These are phyloP conservation scores for Monosporascus sp. DNA, from an alignment of 2,329 filamentous ascomycete species.

Conservation along the genomic window DNA sequence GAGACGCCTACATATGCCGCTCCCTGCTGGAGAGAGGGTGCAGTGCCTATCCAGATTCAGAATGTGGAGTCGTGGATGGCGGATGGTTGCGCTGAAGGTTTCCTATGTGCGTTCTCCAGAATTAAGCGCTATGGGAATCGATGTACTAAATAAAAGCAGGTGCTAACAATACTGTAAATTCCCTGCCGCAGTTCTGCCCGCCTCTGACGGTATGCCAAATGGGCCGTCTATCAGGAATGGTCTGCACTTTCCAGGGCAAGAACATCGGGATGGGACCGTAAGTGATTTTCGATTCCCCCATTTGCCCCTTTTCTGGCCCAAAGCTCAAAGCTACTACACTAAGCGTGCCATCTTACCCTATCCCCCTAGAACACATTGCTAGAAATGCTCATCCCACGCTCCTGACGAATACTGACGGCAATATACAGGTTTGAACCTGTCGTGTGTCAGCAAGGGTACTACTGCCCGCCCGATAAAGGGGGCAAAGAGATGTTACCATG, in stretches of 20 bases:
- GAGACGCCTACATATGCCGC: constrained; percentile 30
- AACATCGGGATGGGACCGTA: constrained; percentile 36
- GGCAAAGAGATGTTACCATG: constrained; percentile 37
- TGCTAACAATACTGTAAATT: constrained; percentile 40
- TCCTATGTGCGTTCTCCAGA: constrained; percentile 31
- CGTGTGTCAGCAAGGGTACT: constrained; percentile 42
- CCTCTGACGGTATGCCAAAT: constrained; percentile 32
- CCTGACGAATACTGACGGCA: not conserved
- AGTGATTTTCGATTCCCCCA: not conserved
- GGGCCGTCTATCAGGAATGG: constrained; percentile 27
- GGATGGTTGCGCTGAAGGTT: constrained; percentile 34
- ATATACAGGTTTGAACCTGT: constrained; percentile 39
- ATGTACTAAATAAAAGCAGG: constrained; percentile 22
- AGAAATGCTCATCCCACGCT: too few species aligned
- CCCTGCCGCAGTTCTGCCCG: constrained; percentile 39
- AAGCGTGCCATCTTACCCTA: too few species aligned
- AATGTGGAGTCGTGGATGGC: constrained; percentile 28
- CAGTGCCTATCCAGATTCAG: constrained; percentile 36
- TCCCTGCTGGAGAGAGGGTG: constrained; percentile 34
- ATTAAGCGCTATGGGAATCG: not conserved
- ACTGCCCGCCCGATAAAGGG: constrained; percentile 35
- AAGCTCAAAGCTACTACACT: too few species aligned
- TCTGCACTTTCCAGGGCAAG: constrained; percentile 25
- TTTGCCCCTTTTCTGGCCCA: not conserved
- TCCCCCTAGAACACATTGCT: too few species aligned